Evolutionary conservation across 352 stramenopile genomes (phyloP), one percentile per base, ranked within the genome.

Genomic region (Aphanomyces stellatus): DNA sequence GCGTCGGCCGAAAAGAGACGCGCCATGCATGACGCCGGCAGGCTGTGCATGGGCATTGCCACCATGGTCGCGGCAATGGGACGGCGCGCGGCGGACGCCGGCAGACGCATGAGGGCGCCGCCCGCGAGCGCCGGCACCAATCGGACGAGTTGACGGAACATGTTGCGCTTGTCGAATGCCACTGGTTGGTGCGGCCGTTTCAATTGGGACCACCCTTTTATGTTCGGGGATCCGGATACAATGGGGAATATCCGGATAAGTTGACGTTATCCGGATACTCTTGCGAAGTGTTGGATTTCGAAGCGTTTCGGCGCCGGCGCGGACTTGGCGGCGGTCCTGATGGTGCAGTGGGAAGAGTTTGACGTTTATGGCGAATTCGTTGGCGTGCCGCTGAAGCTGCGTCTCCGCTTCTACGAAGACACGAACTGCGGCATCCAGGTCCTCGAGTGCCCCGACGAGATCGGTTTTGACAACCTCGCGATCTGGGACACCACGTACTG

Each of bases 361-460:
- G 11, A 51, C 13, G 59, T 65, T 7, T 8, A 8, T 2, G 59
- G 59, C 41, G 41, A 55, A 11, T 27, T 65, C 27, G 59, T 65
- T 17, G 59, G 59, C 35, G 17, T 65, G 59, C 59, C 27, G 31
- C 31, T 65, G 27, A 35, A 51, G 59, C 41, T 65, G 22, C 59
- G 59, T 19, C 11, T 37, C 8, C 37, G 59, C 27, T 53, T 65
- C 59, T 55, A 55, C 15, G 28, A 28, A 6, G 59, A 65, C 28
- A 25, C 3, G 19, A 65, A 33, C 19, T 40, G 27, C 27, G 37
- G 59, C 46, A 15, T 65, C 7, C 17, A 56, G 22, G 37, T 65
- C 5, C 24, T 65, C 15, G 59, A 65, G n/a, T 65, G 59, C n/a
- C 59, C 59, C 2, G 42, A 65, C 6, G 59, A 65, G 33, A 30